phyloP scores from a whole-genome alignment of 2,329 filamentous ascomycete species.

The Leptodontidium sp. region DNA sequence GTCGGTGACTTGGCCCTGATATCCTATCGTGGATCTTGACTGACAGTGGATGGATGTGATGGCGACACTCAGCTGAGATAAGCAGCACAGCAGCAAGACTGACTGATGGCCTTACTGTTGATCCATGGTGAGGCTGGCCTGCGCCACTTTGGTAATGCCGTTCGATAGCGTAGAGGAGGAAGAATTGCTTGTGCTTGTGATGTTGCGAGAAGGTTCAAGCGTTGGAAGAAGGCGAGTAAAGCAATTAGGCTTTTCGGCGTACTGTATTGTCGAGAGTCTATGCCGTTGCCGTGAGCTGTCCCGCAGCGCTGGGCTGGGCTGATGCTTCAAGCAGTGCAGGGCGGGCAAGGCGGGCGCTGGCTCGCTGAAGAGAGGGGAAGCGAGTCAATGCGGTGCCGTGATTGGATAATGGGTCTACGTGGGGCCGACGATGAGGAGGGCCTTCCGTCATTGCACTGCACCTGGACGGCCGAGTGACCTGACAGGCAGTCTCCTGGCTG shows the following conservation, averaged over 20 bases:
- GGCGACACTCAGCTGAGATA: constrained; percentile 29
- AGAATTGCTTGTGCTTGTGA: constrained; percentile 3
- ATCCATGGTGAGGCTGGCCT: constrained; percentile 18
- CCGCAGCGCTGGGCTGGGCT: too few relatives aligned
- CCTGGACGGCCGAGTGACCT: too few relatives aligned
- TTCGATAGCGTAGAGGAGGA: neutral
- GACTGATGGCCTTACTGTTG: constrained; percentile 4
- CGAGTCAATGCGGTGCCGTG: neutral
- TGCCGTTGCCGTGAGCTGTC: too few relatives aligned
- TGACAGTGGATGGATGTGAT: neutral
- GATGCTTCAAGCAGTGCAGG: neutral
- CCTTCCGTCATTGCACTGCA: too few relatives aligned
- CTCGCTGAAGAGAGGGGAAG: neutral
- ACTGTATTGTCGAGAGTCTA: neutral
- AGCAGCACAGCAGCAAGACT: constrained; percentile 19
- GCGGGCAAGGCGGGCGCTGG: neutral
- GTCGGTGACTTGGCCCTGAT: constrained; percentile 16
- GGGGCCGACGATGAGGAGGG: neutral
- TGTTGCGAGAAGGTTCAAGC: constrained; percentile 7
- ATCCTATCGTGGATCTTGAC: constrained; percentile 2
- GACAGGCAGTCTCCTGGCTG: neutral
- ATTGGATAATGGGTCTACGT: neutral
- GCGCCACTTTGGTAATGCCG: constrained; percentile 12
- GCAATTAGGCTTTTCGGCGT: neutral
- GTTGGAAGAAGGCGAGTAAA: neutral